Base-by-base conservation (phyloP, 2,329 filamentous ascomycete species). In the Aspergillus niger region DNA sequence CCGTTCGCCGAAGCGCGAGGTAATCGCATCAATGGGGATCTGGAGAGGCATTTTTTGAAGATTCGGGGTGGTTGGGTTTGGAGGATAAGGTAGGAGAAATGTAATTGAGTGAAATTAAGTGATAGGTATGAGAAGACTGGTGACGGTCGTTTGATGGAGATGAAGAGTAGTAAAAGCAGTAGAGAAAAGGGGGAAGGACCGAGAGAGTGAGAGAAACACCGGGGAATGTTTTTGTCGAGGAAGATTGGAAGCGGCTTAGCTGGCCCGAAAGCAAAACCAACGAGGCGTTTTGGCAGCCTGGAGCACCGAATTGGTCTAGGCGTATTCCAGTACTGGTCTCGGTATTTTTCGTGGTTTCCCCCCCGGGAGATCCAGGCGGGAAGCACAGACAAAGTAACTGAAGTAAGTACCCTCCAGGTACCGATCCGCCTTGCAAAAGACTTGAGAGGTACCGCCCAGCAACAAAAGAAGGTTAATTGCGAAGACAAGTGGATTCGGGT, bases 11-110 rank as follows among this genome's bases (percentile, higher is more conserved):
- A 98, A 86, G 70, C 93, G 89, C 70, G 92, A 96, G 78, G 94
- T 96, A 77, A 98, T 81, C 73, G 89, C 87, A 78, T 97, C 93
- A 72, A 98, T 84, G 59, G 95, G 95, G 69, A 99, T 95, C 83
- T 91, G 91, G 74, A 98, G 91, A 77, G 91, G 88, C 69, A 91
- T 84, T 92, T 92, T 96, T 97, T 77, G 72, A 60, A 36, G 17
- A 30, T 39, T 47, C 8, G 36, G 20, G 26, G 17, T 32, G 36
- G 26, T n/a, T 32, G 36, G 48, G 26, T 26, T 28, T 26, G 39
- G 24, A 11, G 51, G 24, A 56, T 43, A 49, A 20, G 22, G 22
- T 24, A n/a, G 8, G 15, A 38, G n/a, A 32, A 8, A 15, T 26
- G 49, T 26, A 39, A 48, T 43, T 36, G 32, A 36, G 13, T 6